phyloP scores from a whole-genome alignment of 202 grass and related monocot species.

The Saccharum hybrid region DNA sequence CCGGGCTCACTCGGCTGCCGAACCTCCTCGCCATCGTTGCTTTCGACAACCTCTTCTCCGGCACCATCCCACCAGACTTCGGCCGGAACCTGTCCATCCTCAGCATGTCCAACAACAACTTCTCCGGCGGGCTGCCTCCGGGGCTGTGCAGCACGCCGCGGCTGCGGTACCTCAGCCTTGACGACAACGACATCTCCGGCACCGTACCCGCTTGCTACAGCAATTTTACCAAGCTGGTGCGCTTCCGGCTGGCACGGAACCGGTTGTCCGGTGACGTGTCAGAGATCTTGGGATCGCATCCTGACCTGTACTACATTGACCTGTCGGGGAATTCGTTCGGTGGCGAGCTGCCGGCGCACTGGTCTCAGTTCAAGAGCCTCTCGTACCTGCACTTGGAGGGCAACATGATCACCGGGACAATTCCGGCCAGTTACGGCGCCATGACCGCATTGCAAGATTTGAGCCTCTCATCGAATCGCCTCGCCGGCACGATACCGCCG shows the following conservation, averaged over 20 bases:
- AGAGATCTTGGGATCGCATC: constrained; percentile 50
- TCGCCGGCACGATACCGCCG: constrained; percentile 50
- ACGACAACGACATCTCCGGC: constrained; percentile 57
- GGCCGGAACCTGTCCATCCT: constrained; percentile 46
- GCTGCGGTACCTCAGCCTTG: constrained; percentile 38
- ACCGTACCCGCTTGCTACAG: constrained; percentile 62
- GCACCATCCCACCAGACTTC: constrained; percentile 52
- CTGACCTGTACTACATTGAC: constrained; percentile 51
- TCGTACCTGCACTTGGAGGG: constrained; percentile 57
- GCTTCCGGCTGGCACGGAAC: constrained; percentile 56
- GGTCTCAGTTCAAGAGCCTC: constrained; percentile 53
- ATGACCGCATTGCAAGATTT: constrained; percentile 50
- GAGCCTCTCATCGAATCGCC: constrained; percentile 56
- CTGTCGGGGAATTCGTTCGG: constrained; percentile 58
- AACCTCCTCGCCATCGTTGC: constrained; percentile 46
- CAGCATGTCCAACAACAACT: constrained; percentile 54
- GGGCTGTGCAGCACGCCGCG: constrained; percentile 48
- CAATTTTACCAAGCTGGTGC: constrained; percentile 39
- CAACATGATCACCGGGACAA: constrained; percentile 64
- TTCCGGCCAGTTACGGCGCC: constrained; percentile 44
- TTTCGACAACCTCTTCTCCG: constrained; percentile 61
- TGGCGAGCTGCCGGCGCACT: constrained; percentile 55
- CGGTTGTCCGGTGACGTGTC: constrained; percentile 58
- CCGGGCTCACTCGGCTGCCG: constrained; percentile 48
- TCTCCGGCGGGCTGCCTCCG: constrained; percentile 62